These are phyloP conservation scores for Nannochloropsis oceanica DNA, from an alignment of 108 stramenopile genomes.

Conservation along the genomic window DNA sequence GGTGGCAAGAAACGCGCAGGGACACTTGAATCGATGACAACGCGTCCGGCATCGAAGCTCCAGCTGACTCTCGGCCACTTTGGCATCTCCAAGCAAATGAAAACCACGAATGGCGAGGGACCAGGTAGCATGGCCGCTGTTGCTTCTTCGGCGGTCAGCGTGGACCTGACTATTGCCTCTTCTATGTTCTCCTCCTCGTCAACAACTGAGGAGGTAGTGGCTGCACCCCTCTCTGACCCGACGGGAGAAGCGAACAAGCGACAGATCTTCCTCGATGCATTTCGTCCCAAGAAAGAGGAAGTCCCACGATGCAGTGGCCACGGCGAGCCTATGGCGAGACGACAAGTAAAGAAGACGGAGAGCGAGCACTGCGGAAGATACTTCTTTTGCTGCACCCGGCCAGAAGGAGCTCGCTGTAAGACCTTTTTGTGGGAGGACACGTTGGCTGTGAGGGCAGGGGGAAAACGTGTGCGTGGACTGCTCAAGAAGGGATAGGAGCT, in stretches of 20 bases:
- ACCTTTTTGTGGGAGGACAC: background rate
- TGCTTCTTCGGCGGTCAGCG: no score
- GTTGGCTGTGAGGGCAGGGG: background rate
- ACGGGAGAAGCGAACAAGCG: background rate
- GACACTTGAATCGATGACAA: no score
- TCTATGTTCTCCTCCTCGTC: no score
- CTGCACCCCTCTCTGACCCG: no score
- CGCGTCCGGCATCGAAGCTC: no score
- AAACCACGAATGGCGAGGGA: no score
- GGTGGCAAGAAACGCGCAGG: no score
- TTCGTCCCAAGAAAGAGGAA: background rate
- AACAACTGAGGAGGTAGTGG: no score
- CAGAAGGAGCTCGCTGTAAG: background rate
- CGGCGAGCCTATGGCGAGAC: background rate
- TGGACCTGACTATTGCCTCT: no score
- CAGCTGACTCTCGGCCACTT: no score
- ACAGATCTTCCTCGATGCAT: background rate
- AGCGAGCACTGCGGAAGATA: background rate
- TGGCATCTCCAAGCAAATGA: no score
- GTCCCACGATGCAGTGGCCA: background rate
- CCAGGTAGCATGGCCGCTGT: no score
- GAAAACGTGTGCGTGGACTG: background rate
- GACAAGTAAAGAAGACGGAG: background rate
- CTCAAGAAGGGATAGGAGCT: background rate
- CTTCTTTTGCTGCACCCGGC: background rate